Evolutionary conservation across 768 basidiomycete genomes (phyloP), one percentile per base, ranked within the genome.

Genomic region (Symmetrospora coprosmae): DNA sequence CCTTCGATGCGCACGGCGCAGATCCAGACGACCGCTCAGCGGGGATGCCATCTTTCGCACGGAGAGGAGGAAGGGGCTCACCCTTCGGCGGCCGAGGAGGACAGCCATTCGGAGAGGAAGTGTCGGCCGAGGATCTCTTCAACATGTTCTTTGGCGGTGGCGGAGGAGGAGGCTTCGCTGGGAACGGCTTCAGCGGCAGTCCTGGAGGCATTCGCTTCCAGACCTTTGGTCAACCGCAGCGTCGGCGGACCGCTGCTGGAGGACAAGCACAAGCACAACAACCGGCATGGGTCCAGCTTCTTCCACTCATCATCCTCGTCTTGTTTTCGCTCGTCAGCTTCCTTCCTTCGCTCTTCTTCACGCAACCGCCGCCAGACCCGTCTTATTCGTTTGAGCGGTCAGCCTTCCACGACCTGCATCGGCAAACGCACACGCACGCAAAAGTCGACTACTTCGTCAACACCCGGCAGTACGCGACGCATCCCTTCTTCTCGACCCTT

Each of bases 91-190:
- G 60, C 11, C 60, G 60, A 49, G 55, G 58, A 4, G 56, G 59
- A 25, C 43, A 5, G 28, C 28, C 78, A 1, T 86, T 84, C 68
- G 85, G 86, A 13, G 81, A 81, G 55, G 91, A 96, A 73, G 76
- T 97, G 66, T 90, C 85, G 59, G 90, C 92, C 4, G 92, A 96
- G 73, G 92, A 96, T 61, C 71, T 97, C 58, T 97, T 97, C 76
- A 92, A 96, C 70, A 90, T 92, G 86, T 94, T 97, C 80, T 97
- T 97, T 71, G 88, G 88, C 17, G 77, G 85, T 23, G 78, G 78
- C 19, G 78, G 78, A 1, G 78, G 76, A 59, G 66, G 63, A 23
- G 53, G 61, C 30, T 68, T 68, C 14, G 66, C 66, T n/a, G 75
- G 71, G 58, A 79, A 78, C 63, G 80, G 78, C 25, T 77, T 77